These are phyloP conservation scores for Pulveroboletus sp. DNA, from an alignment of 768 basidiomycete species.

Conservation along the genomic window DNA sequence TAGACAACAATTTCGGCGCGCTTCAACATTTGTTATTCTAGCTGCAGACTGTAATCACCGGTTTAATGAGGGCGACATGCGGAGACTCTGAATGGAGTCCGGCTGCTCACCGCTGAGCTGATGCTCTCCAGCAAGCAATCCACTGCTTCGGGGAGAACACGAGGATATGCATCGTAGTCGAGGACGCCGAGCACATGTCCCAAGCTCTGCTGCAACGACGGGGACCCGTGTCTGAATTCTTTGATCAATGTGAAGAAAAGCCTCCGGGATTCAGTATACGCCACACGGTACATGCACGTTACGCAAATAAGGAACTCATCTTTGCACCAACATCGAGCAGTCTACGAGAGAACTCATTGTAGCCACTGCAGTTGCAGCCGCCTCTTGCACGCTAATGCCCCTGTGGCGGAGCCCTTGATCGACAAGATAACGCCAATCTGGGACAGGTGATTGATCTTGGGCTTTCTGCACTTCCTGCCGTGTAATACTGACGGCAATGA, in stretches of 20 bases:
- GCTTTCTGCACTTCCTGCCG: slow-evolving; percentile 42
- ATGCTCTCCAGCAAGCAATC: slow-evolving; percentile 57
- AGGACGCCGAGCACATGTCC: slow-evolving; percentile 65
- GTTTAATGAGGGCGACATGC: slow-evolving; percentile 16
- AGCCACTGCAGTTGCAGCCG: slow-evolving; percentile 66
- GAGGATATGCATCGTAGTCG: slow-evolving; percentile 54
- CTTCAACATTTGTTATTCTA: slow-evolving; percentile 47
- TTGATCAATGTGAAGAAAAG: slow-evolving; percentile 50
- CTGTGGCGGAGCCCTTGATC: slow-evolving; percentile 71
- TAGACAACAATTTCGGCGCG: slow-evolving; percentile 49
- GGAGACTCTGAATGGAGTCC: slow-evolving; percentile 18
- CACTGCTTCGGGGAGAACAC: slow-evolving; percentile 51
- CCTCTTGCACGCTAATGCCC: slow-evolving; percentile 61
- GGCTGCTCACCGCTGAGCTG: slow-evolving; percentile 45
- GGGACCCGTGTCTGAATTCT: slow-evolving; percentile 51
- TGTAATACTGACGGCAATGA: slow-evolving; percentile 67
- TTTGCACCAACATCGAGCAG: slow-evolving; percentile 57
- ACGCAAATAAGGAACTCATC: slow-evolving; percentile 54
- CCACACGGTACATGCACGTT: slow-evolving; percentile 3
- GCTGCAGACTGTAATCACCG: slow-evolving; percentile 29
- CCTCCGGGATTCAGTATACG: slow-evolving; percentile 16
- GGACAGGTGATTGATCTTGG: slow-evolving; percentile 38
- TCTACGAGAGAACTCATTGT: slow-evolving; percentile 66
- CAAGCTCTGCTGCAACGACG: slow-evolving; percentile 66
- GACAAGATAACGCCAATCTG: slow-evolving; percentile 64